A percentile compares a stretch with the other conserved stretches of the same genome.
phyloP scores from a whole-genome alignment of 1,284 basidiomycete genomes.

The Moesziomyces sp. region DNA sequence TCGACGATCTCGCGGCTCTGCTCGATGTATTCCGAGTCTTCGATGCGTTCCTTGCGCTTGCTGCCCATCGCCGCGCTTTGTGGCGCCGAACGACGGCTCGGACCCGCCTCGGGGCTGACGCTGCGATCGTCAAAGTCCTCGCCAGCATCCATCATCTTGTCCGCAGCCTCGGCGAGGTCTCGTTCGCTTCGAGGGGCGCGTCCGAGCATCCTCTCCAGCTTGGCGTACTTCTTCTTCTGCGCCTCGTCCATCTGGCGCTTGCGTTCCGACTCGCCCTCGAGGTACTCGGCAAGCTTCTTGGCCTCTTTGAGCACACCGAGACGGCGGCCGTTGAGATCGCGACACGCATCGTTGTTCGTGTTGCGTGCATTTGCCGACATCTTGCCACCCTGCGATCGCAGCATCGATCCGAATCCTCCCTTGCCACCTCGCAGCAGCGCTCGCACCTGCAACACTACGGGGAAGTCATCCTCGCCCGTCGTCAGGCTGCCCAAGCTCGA shows the following conservation, averaged over 20 bases:
- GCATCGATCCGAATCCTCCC: constrained; percentile 95
- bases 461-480: constrained; percentile 10
- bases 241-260: constrained; percentile 75
- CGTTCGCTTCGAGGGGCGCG: constrained; percentile 52
- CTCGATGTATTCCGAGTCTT: constrained; percentile 91
- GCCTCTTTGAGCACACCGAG: constrained; percentile 96
- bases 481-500: constrained; percentile 5
- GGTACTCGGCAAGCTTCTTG: constrained; percentile 89
- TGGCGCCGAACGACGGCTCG: constrained; percentile 7
- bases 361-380: constrained; percentile 79
- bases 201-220: constrained; percentile 74
- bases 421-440: constrained; percentile 80
- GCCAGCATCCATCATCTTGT: constrained; percentile 59
- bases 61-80: constrained; percentile 70
- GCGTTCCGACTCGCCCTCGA: constrained; percentile 84
- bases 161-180: constrained; percentile 67
- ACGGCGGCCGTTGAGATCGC: constrained; percentile 88
- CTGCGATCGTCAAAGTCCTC: constrained; percentile 47
- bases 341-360: constrained; percentile 89
- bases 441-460: constrained; percentile 46
- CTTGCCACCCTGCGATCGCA: constrained; percentile 93
- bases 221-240: constrained; percentile 82
- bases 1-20: constrained; percentile 92
- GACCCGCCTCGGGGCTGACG: constrained; percentile 30
- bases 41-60: constrained; percentile 81